Evolutionary conservation across 495 filamentous ascomycete genomes (phyloP).

Genomic region (Cercophora scortea): DNA sequence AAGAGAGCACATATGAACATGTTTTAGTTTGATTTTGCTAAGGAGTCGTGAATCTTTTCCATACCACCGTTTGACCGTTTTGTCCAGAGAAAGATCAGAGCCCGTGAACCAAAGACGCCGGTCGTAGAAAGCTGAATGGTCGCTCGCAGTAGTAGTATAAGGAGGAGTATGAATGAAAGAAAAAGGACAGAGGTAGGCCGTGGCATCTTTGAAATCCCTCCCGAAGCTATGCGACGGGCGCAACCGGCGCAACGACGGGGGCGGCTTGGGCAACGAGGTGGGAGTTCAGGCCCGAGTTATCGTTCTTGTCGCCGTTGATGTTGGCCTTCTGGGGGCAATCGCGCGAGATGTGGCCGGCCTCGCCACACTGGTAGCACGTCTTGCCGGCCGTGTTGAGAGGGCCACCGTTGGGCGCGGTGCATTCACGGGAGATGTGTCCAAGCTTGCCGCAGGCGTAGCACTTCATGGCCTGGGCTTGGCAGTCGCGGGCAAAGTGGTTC

Average conservation of each 20-base stretch:
- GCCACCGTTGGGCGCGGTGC: constrained; percentile 93
- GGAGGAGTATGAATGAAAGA: too few species aligned
- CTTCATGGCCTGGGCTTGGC: constrained; percentile 99
- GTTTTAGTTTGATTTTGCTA: background rate
- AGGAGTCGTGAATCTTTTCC: background rate
- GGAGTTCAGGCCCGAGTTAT: constrained; percentile 19
- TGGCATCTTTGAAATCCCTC: background rate
- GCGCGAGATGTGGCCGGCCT: constrained; percentile 91
- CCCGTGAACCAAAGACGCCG: background rate
- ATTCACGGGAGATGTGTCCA: constrained; percentile 96
- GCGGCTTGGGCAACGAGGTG: constrained; percentile 18
- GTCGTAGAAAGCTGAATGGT: background rate
- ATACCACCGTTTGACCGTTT: constrained; percentile 3
- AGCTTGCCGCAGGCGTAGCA: constrained; percentile 99
- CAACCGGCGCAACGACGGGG: constrained; percentile 13
- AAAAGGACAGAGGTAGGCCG: too few species aligned
- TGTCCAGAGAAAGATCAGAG: constrained; percentile 2
- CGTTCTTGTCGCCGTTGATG: constrained; percentile 39
- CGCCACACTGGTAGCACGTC: constrained; percentile 96
- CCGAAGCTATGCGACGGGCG: constrained; percentile 24
- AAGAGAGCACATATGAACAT: background rate
- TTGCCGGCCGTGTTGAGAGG: constrained; percentile 92
- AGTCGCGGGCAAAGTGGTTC: constrained; percentile 98
- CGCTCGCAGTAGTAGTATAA: too few species aligned
- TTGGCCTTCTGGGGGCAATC: constrained; percentile 68